Evolutionary conservation across 148 eudicot genomes (phyloP).

Genomic region (Diospyros kaki): DNA sequence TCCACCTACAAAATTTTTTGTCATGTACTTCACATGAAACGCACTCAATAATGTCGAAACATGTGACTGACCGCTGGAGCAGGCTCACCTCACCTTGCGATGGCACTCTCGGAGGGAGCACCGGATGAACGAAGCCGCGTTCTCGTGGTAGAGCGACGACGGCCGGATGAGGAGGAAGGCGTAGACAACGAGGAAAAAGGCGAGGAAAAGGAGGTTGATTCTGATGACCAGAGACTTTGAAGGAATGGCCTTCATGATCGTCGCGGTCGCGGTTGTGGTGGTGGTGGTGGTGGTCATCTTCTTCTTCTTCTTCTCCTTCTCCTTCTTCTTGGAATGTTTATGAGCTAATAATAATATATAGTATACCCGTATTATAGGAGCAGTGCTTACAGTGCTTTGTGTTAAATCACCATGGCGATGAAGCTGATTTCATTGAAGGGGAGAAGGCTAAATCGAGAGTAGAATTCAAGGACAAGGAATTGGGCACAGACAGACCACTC

Average conservation of each 20-base stretch:
- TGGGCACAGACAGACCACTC: constrained; percentile 9
- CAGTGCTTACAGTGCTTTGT: too few relatives aligned
- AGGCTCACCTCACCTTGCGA: constrained; percentile 97
- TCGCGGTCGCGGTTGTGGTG: too few relatives aligned
- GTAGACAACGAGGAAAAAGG: constrained; percentile 59
- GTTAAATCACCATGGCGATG: not conserved
- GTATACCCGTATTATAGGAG: too few relatives aligned
- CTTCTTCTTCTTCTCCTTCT: constrained; percentile 21
- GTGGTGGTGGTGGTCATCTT: constrained; percentile 20
- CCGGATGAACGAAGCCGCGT: constrained; percentile 29
- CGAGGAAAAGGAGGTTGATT: constrained; percentile 65
- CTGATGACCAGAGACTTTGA: constrained; percentile 67
- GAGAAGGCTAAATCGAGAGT: not conserved
- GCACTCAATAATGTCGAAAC: too few relatives aligned
- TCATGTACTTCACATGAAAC: not conserved
- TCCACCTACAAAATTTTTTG: constrained; percentile 32
- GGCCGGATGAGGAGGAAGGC: constrained; percentile 63
- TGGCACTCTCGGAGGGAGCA: constrained; percentile 71
- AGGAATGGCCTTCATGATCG: constrained; percentile 50
- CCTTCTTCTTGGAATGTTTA: constrained; percentile 18
- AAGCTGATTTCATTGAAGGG: constrained; percentile 4
- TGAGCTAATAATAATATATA: not conserved
- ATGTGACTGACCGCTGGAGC: not conserved
- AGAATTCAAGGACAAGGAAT: constrained; percentile 22
- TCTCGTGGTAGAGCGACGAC: constrained; percentile 38